These are phyloP conservation scores for Amaranthus tricolor DNA, from an alignment of 179 eudicot genomes.

Conservation along the genomic window DNA sequence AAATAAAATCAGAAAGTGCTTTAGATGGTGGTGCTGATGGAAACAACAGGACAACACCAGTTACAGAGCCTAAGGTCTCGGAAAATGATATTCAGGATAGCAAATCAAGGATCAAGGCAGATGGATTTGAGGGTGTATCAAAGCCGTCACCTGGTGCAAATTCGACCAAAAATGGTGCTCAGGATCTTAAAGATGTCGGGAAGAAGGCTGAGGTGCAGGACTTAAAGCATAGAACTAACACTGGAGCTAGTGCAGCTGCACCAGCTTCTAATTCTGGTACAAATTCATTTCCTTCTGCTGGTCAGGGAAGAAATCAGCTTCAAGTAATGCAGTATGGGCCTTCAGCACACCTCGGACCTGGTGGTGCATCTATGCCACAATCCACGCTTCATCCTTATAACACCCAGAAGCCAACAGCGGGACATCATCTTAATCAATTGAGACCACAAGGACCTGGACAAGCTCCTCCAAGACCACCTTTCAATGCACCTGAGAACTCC, in stretches of 20 bases:
- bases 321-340: constrained; percentile 39
- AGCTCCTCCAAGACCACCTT: constrained; percentile 33
- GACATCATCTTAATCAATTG: constrained; percentile 39
- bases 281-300: constrained; percentile 29
- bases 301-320: constrained; percentile 31
- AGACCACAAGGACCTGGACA: constrained; percentile 65
- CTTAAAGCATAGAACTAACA: constrained; percentile 23
- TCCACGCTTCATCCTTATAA: constrained; percentile 29
- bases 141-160: constrained; percentile 36
- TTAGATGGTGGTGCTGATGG: constrained; percentile 27
- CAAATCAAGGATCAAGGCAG: constrained; percentile 37
- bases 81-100: constrained; percentile 36
- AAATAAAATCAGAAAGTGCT: constrained; percentile 35
- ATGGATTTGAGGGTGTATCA: constrained; percentile 26
- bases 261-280: constrained; percentile 26
- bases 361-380: constrained; percentile 29
- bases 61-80: constrained; percentile 28
- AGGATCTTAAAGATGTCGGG: constrained; percentile 21
- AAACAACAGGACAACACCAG: constrained; percentile 27
- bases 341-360: constrained; percentile 41
- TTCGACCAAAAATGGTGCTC: constrained; percentile 24
- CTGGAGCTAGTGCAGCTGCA: constrained; percentile 26
- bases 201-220: constrained; percentile 32
- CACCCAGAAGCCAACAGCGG: constrained; percentile 38
- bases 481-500: constrained; percentile 32